Base-by-base conservation (phyloP, 768 basidiomycete species). In the Pleurotus tuber-regium region DNA sequence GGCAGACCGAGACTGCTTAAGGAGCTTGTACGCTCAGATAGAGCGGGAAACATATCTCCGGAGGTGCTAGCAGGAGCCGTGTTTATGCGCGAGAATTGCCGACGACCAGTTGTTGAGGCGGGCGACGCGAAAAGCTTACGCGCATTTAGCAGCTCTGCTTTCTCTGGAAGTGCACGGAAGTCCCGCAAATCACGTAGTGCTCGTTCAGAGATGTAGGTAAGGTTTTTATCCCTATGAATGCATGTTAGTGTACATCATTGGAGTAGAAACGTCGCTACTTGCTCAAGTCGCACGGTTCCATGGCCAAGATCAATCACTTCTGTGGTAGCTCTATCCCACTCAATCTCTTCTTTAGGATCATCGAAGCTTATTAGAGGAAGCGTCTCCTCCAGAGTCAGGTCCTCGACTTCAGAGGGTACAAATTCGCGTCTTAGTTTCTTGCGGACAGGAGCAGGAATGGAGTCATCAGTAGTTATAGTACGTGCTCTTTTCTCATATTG, bases 271-370 rank as follows among this genome's bases (percentile, higher is more conserved):
- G 33, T 29, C 24, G 43, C 42, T 28, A 68, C 72, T 12, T 62
- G 85, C 86, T 72, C 73, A n/a, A 88, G 67, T 44, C 78, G 70
- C 49, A 87, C 75, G 41, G 68, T 66, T 7, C 80, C 78, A 46
- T 74, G 65, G 2, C 73, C 77, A 3, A 66, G 69, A 51, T 82
- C 76, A 23, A 84, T 68, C 0, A 76, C 74, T 12, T 59, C 58
- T 0, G 64, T 63, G 35, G 76, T 69, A 1, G 73, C 77, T 4
- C 69, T 64, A 2, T 79, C 79, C 82, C 81, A 85, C 6, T 77
- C 61, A 1, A 57, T 57, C 23, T 62, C 67, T 39, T 75, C 73
- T 10, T 62, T 60, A 28, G 67, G 60, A 43, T 64, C 66, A 33
- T 57, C 47, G 2, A 59, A 66, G 3, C 60, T 59, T n/a, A 18